Percentiles rank a stretch among this genome's conserved stretches.
phyloP scores from a whole-genome alignment of 1,284 basidiomycete species.

The Marasmius tenuissimus region DNA sequence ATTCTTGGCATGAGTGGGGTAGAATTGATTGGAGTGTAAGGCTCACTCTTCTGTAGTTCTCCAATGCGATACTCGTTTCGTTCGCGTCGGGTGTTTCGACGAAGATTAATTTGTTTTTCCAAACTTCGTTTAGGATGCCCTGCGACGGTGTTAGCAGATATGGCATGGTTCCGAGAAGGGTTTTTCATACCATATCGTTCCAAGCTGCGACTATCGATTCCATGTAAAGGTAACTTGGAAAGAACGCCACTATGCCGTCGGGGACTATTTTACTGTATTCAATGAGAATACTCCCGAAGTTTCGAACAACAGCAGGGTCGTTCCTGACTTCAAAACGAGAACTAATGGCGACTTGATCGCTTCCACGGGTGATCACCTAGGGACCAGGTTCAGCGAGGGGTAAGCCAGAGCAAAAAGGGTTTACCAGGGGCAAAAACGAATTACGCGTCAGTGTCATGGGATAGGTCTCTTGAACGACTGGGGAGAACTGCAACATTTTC shows the following conservation, averaged over 20 bases:
- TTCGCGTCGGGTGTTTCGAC: slow-evolving; percentile 99
- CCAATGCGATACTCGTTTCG: slow-evolving; percentile 96
- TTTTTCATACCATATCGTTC: slow-evolving; percentile 92
- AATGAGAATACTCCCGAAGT: slow-evolving; percentile 97
- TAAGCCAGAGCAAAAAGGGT: slow-evolving; percentile 24
- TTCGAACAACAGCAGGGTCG: slow-evolving; percentile 97
- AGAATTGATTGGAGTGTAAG: neutral
- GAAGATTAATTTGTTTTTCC: slow-evolving; percentile 99
- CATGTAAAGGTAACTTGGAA: slow-evolving; percentile 99
- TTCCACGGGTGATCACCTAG: slow-evolving; percentile 97
- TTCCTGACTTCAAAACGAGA: slow-evolving; percentile 99
- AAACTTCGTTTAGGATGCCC: slow-evolving; percentile 98
- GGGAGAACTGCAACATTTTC: slow-evolving; percentile 98
- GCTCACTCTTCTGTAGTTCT: slow-evolving; percentile 92
- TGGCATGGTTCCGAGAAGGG: slow-evolving; percentile 14
- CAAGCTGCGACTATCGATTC: slow-evolving; percentile 99
- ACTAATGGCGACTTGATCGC: slow-evolving; percentile 98
- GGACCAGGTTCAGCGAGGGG: neutral
- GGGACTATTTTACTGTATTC: slow-evolving; percentile 98
- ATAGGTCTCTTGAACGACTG: slow-evolving; percentile 96
- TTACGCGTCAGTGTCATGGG: slow-evolving; percentile 98
- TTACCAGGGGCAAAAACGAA: slow-evolving; percentile 93
- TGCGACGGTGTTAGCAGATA: slow-evolving; percentile 29
- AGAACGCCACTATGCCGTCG: slow-evolving; percentile 99
- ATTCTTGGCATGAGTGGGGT: neutral